Evolutionary conservation across 1,284 basidiomycete genomes (phyloP).

Genomic region (Schizophyllum commune): DNA sequence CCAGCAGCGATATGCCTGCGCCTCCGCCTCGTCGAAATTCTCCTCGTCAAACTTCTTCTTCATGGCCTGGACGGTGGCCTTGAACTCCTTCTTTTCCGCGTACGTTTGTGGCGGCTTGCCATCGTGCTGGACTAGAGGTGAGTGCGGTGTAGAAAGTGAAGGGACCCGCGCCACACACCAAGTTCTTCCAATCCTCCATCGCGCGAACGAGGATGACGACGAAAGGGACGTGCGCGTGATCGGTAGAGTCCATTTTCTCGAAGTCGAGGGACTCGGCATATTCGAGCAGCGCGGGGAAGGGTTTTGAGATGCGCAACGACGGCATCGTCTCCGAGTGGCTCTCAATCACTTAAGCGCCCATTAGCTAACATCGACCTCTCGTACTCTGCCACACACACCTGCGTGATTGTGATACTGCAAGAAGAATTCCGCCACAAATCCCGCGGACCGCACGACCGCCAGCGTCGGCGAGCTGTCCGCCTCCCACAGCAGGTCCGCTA

Average conservation of each 20-base stretch:
- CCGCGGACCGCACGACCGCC: conserved; percentile 73
- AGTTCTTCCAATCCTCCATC: conserved; percentile 71
- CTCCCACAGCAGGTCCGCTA: conserved; percentile 66
- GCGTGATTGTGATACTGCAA: conserved; percentile 84
- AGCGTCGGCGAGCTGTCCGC: conserved; percentile 54
- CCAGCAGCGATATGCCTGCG: conserved; percentile 75
- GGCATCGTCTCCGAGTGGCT: conserved; percentile 83
- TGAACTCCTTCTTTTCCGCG: conserved; percentile 76
- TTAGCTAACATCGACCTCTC: neutral
- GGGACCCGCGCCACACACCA: conserved; percentile 3
- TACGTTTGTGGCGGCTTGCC: conserved; percentile 55
- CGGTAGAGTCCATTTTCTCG: conserved; percentile 71
- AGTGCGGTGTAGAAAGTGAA: neutral
- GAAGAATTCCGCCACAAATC: conserved; percentile 83
- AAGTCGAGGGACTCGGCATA: conserved; percentile 71
- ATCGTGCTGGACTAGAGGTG: conserved; percentile 40
- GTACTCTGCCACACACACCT: conserved; percentile 39
- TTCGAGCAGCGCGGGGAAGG: conserved; percentile 76
- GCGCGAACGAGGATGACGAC: conserved; percentile 81
- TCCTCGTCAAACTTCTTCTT: conserved; percentile 81
- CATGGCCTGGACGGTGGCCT: conserved; percentile 50
- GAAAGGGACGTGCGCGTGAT: conserved; percentile 84
- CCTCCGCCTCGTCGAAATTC: conserved; percentile 91
- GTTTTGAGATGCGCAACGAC: conserved; percentile 82
- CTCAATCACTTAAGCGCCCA: conserved; percentile 64